Evolutionary conservation across 2,329 filamentous ascomycete genomes (phyloP).

Genomic region (Colletotrichum sp.): DNA sequence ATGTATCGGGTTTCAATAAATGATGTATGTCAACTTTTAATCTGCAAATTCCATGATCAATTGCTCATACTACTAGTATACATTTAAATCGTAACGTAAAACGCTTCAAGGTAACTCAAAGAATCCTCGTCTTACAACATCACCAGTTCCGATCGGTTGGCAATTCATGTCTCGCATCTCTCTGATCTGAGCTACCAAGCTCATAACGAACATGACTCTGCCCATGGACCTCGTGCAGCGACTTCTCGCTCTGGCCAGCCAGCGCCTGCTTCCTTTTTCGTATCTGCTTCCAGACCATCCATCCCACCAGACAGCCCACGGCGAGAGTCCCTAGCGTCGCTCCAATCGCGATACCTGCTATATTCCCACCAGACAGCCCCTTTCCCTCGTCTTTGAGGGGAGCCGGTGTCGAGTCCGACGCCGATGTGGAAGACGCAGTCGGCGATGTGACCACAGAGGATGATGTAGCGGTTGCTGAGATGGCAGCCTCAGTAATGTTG

Average conservation of each 20-base stretch:
- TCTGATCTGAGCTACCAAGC: background rate
- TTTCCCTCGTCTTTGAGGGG: background rate
- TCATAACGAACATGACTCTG: background rate
- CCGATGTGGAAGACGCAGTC: background rate
- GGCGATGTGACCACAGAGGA: accelerated
- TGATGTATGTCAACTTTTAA: background rate
- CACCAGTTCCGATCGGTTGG: background rate
- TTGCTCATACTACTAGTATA: background rate
- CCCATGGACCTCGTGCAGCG: background rate
- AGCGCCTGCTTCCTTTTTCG: background rate
- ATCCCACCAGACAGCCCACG: background rate
- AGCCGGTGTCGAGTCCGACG: background rate
- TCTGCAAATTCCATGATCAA: background rate
- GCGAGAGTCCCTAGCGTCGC: background rate
- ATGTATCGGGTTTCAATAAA: too few relatives aligned
- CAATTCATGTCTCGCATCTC: background rate
- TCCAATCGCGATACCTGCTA: background rate
- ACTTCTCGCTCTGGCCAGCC: background rate
- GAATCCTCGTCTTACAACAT: background rate
- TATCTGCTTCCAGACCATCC: background rate
- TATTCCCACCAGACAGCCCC: background rate
- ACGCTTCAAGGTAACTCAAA: background rate
- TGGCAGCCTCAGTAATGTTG: background rate
- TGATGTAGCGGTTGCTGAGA: background rate
- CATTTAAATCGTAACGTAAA: background rate